Evolutionary conservation across 2,329 filamentous ascomycete species (phyloP).

Genomic region (Cyphellophora europaea): DNA sequence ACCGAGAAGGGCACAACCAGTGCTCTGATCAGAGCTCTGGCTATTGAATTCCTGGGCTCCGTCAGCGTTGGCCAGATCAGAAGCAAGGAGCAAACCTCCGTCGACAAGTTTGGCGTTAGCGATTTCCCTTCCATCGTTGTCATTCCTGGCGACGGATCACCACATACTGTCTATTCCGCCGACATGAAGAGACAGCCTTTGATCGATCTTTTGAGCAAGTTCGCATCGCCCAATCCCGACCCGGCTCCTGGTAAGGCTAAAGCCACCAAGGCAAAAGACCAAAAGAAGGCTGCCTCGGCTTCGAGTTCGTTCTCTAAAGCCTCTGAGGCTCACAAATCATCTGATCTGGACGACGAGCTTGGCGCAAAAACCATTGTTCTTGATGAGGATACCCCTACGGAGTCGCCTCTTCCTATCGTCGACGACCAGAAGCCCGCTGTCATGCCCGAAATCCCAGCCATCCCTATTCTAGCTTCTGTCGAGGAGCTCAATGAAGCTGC

Average conservation of each 20-base stretch:
- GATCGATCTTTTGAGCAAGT: slow-evolving; percentile 72
- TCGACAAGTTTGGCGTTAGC: slow-evolving; percentile 64
- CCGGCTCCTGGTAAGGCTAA: slow-evolving; percentile 42
- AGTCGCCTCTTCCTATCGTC: slow-evolving; percentile 43
- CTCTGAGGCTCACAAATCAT: slow-evolving; percentile 42
- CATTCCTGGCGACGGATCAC: slow-evolving; percentile 60
- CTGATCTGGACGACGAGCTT: slow-evolving; percentile 36
- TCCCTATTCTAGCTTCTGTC: slow-evolving; percentile 55
- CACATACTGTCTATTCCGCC: slow-evolving; percentile 66
- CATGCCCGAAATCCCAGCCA: slow-evolving; percentile 50
- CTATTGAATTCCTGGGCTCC: slow-evolving; percentile 79
- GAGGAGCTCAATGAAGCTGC: slow-evolving; percentile 62
- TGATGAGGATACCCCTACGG: slow-evolving; percentile 40
- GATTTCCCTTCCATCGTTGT: slow-evolving; percentile 76
- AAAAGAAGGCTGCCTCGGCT: slow-evolving; percentile 34
- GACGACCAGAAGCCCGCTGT: slow-evolving; percentile 34
- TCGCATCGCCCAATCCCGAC: slow-evolving; percentile 69
- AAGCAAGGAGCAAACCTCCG: slow-evolving; percentile 64
- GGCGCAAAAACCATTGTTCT: slow-evolving; percentile 41
- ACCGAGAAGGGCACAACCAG: slow-evolving; percentile 87
- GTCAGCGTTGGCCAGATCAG: slow-evolving; percentile 75
- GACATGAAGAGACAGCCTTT: slow-evolving; percentile 79
- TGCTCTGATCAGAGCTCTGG: slow-evolving; percentile 70
- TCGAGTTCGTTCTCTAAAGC: slow-evolving; percentile 41
- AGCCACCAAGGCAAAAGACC: slow-evolving; percentile 19